These are phyloP conservation scores for Hypoxylon sp. DNA, from an alignment of 2,329 filamentous ascomycete genomes.

Conservation along the genomic window DNA sequence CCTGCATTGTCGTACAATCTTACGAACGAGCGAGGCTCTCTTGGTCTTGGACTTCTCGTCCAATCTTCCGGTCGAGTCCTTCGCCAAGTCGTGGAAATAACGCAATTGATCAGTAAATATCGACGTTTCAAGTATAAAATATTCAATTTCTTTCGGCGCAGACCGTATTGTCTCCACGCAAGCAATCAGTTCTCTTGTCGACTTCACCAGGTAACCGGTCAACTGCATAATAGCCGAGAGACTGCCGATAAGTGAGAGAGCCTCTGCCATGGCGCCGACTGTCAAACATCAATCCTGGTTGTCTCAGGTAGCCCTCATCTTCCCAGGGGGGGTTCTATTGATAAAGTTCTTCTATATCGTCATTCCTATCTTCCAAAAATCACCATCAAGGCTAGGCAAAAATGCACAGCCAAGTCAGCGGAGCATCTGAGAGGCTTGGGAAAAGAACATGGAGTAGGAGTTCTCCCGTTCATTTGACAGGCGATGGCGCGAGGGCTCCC, in stretches of 20 bases:
- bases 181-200: slow-evolving; percentile 26
- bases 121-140: slow-evolving; percentile 35
- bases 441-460: slow-evolving; percentile 22
- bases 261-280: slow-evolving; percentile 30
- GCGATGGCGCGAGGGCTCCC: slow-evolving; percentile 28
- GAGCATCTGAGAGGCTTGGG: slow-evolving; percentile 12
- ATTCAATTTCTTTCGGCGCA: slow-evolving; percentile 38
- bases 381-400: slow-evolving; percentile 2
- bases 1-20: slow-evolving; percentile 35
- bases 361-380: slow-evolving; percentile 9
- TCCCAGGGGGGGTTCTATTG: neutral
- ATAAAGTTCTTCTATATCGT: slow-evolving; percentile 12
- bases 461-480: slow-evolving; percentile 26
- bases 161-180: slow-evolving; percentile 30
- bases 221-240: slow-evolving; percentile 41
- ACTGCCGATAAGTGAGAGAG: slow-evolving; percentile 32
- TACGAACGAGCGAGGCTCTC: slow-evolving; percentile 20
- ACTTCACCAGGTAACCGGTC: slow-evolving; percentile 25
- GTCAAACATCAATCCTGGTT: neutral
- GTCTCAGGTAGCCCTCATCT: neutral
- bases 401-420: slow-evolving; percentile 22
- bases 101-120: slow-evolving; percentile 33
- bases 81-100: slow-evolving; percentile 30
- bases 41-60: slow-evolving; percentile 20
- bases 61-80: slow-evolving; percentile 14